These are phyloP conservation scores for Bipolaris sorokiniana DNA, from an alignment of 2,329 filamentous ascomycete species.

Conservation along the genomic window DNA sequence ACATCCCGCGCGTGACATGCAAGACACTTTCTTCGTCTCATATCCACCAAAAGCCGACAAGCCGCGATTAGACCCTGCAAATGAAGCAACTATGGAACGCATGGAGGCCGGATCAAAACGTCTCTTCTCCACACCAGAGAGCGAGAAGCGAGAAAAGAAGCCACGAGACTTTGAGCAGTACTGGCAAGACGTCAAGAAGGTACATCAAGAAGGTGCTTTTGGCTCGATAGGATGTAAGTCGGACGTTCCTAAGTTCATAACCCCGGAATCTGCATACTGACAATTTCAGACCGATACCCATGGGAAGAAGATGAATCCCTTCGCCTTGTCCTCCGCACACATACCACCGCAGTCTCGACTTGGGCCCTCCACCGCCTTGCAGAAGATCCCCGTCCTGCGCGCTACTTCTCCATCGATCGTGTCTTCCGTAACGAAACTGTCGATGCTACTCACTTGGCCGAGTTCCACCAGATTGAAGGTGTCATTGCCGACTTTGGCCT, in stretches of 20 bases:
- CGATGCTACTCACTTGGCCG: conserved; percentile 93
- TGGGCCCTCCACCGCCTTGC: conserved; percentile 91
- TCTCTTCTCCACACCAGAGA: conserved; percentile 63
- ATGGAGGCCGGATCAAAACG: conserved; percentile 56
- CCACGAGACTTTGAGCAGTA: conserved; percentile 78
- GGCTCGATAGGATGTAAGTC: conserved; percentile 79
- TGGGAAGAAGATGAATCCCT: conserved; percentile 88
- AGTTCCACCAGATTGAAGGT: conserved; percentile 98
- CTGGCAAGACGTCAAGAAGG: conserved; percentile 83
- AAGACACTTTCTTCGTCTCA: conserved; percentile 98
- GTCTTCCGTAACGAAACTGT: conserved; percentile 98
- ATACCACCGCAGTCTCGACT: conserved; percentile 91
- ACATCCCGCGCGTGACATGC: conserved; percentile 94
- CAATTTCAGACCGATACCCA: conserved; percentile 73
- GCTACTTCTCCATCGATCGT: conserved; percentile 97
- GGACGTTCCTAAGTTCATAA: neutral
- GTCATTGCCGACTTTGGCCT: conserved; percentile 97
- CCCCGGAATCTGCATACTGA: neutral
- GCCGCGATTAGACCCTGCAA: conserved; percentile 62
- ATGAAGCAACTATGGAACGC: conserved; percentile 55
- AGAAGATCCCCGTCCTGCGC: conserved; percentile 79
- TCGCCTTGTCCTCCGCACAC: conserved; percentile 88
- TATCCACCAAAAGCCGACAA: conserved; percentile 79
- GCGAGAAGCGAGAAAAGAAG: conserved; percentile 58
- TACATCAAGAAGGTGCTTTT: conserved; percentile 90